Evolutionary conservation across 805 yeast species (phyloP), one percentile per base, ranked within the genome.

Genomic region (Starmerella bombi): DNA sequence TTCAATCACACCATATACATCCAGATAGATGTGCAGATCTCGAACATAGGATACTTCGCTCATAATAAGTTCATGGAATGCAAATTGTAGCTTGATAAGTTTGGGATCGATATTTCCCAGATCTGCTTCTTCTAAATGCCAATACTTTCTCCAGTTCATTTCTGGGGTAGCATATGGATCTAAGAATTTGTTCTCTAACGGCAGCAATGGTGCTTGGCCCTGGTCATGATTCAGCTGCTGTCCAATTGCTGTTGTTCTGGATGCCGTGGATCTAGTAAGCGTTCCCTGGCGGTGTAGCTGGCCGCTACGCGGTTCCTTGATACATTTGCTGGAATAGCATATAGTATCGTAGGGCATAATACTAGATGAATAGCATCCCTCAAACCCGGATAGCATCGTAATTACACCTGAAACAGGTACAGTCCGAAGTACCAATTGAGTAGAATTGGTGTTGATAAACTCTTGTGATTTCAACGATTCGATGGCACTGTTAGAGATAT

Each of bases 11-110:
- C 80, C 77, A 45, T 70, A 75, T 6, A 71, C 70, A 27, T 71
- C 71, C 3, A 79, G 63, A 39, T 81, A 77, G 3, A 78, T 72
- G 45, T 69, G 67, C 2, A 85, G 77, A 52, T 82, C 69, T 36
- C 72, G 74, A 19, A 81, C 69, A 38, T 78, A 79, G 15, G 74
- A 69, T 50, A 78, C 82, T 49, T 82, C 93, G 35, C 75, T 70
- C 41, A 74, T 66, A 22, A 83, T 72, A 36, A 82, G 61, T 54
- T 83, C 94, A 59, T 79, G 84, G 3, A 81, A 69, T 42, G 77
- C 74, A 41, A 82, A 77, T 55, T 83, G 94, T 28, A 74, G 66
- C 51, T 73, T 74, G n/a, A 75, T 64, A 15, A 37, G 19, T 12
- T 32, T 36, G 3, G 40, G 34, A 31, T 58, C 59, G 3, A 45